These are phyloP conservation scores for Pueraria montana DNA, from an alignment of 306 rosid genomes.

Conservation along the genomic window DNA sequence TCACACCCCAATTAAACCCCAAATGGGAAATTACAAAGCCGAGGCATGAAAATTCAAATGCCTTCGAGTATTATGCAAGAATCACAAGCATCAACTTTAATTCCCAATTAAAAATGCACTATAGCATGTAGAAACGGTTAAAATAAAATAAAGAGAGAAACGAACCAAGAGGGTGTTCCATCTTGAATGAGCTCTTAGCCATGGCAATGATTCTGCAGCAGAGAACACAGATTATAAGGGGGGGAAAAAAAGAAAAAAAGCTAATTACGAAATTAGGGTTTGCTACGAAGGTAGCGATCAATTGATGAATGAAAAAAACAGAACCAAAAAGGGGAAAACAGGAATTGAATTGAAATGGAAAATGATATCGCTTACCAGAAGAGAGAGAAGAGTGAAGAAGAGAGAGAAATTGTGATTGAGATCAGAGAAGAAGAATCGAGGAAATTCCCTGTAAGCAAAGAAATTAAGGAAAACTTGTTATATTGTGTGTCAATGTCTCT, in stretches of 20 bases:
- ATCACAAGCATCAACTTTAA: neutral
- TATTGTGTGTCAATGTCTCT: neutral
- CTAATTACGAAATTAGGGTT: conserved; percentile 48
- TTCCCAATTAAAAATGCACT: neutral
- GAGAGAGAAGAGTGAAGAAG: neutral
- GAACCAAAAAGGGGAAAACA: neutral
- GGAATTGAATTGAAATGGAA: neutral
- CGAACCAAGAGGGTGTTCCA: conserved; percentile 63
- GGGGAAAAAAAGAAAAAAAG: neutral
- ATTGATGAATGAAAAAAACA: neutral
- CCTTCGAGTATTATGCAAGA: neutral
- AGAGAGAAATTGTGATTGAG: neutral
- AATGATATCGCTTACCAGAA: conserved; percentile 13
- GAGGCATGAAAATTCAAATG: neutral
- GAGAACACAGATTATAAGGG: neutral
- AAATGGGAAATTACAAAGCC: neutral
- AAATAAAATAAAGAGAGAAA: conserved; percentile 9
- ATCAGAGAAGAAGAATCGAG: neutral
- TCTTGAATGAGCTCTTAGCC: conserved; percentile 64
- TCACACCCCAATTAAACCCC: neutral
- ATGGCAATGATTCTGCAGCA: conserved; percentile 50
- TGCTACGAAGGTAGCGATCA: conserved; percentile 1
- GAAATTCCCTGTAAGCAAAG: neutral
- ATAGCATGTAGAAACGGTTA: neutral
- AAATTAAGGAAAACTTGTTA: neutral